A percentile compares a stretch with the other conserved stretches of the same genome.
Evolutionary conservation across 2,329 filamentous ascomycete genomes (phyloP).

Genomic region (Stachybotrys chlorohalonatus): DNA sequence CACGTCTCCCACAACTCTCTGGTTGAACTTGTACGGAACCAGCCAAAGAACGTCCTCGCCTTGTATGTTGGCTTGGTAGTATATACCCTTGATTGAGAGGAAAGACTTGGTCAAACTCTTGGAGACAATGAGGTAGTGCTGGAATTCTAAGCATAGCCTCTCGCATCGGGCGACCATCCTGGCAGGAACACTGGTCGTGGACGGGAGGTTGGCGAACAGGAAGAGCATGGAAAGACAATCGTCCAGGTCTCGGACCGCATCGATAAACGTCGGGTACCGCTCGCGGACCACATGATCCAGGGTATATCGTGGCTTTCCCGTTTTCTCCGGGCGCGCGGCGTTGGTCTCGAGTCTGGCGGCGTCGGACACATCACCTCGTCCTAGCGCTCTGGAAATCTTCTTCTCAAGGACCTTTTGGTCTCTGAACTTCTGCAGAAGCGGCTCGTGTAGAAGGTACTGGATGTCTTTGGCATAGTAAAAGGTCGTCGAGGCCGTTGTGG

Average conservation of each 20-base stretch:
- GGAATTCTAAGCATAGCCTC: slow-evolving; percentile 86
- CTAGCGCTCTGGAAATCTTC: slow-evolving; percentile 90
- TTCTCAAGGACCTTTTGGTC: slow-evolving; percentile 95
- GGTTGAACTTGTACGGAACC: slow-evolving; percentile 96
- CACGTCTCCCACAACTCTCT: slow-evolving; percentile 84
- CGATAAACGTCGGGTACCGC: slow-evolving; percentile 93
- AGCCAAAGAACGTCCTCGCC: slow-evolving; percentile 96
- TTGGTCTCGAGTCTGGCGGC: slow-evolving; percentile 80
- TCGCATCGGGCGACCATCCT: slow-evolving; percentile 97
- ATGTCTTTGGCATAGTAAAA: slow-evolving; percentile 94
- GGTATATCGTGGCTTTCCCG: slow-evolving; percentile 78
- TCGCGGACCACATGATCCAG: slow-evolving; percentile 97
- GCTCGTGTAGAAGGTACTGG: slow-evolving; percentile 95
- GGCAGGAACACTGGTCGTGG: slow-evolving; percentile 77
- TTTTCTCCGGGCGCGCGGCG: slow-evolving; percentile 81
- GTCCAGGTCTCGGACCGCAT: slow-evolving; percentile 88
- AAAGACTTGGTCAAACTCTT: slow-evolving; percentile 92
- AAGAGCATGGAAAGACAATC: slow-evolving; percentile 96
- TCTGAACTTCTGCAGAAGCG: slow-evolving; percentile 85
- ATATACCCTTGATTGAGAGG: slow-evolving; percentile 97
- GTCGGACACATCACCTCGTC: slow-evolving; percentile 82
- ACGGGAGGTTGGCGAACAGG: slow-evolving; percentile 92
- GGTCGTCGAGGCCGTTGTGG: slow-evolving; percentile 80
- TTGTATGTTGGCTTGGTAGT: slow-evolving; percentile 96
- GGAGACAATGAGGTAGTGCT: slow-evolving; percentile 92